Conservation (phyloP, 768 basidiomycete species). For the Mycena alexandri region DNA sequence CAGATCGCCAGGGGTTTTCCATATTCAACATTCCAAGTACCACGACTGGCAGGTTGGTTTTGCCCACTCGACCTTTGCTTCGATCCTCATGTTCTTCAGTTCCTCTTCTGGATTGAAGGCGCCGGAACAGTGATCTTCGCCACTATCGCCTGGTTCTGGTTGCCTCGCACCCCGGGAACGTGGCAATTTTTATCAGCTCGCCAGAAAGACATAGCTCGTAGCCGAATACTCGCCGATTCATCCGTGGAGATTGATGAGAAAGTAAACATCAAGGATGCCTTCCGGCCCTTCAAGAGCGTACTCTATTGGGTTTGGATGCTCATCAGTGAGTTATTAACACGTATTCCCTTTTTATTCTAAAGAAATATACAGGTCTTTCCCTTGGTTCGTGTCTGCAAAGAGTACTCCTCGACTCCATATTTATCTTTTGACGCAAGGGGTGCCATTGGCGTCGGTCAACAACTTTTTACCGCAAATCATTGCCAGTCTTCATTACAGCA, state of each 20-base stretch:
- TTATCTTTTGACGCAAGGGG: conserved; percentile 43
- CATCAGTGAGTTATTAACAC: conserved; percentile 45
- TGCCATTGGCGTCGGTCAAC: conserved; percentile 65
- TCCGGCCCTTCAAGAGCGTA: conserved; percentile 57
- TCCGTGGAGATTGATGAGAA: conserved; percentile 58
- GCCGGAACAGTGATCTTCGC: conserved; percentile 58
- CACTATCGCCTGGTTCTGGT: conserved; percentile 60
- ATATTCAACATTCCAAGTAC: conserved; percentile 55
- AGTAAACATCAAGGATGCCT: conserved; percentile 57
- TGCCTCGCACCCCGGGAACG: conserved; percentile 57
- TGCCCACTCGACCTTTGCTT: neutral
- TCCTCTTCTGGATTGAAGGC: conserved; percentile 67
- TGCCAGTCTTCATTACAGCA: conserved; percentile 33
- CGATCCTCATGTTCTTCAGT: conserved; percentile 42
- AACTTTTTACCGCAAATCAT: conserved; percentile 62
- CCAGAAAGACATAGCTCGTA: conserved; percentile 57
- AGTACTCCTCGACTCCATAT: neutral
- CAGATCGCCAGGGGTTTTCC: conserved; percentile 52
- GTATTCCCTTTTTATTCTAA: neutral
- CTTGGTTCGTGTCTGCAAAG: conserved; percentile 19
- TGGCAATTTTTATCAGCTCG: conserved; percentile 54
- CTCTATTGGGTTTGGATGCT: conserved; percentile 64
- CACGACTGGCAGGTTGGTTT: conserved; percentile 55
- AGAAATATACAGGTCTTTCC: conserved; percentile 23
- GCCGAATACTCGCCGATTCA: conserved; percentile 60